Evolutionary conservation across 805 yeast genomes (phyloP).

Genomic region (Brettanomyces bruxellensis): DNA sequence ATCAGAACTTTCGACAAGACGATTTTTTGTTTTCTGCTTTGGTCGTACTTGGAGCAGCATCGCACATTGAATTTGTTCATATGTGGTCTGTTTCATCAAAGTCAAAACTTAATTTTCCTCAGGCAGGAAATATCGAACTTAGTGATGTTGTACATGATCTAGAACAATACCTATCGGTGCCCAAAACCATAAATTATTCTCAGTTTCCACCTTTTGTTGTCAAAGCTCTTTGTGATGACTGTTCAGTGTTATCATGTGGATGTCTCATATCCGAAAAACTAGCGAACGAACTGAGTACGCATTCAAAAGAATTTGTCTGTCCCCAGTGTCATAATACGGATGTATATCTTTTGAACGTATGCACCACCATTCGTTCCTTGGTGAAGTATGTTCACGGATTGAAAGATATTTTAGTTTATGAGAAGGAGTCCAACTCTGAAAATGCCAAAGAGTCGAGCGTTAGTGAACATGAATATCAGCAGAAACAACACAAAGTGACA

Average conservation of each 20-base stretch:
- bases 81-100: background rate
- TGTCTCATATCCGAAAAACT: conserved; percentile 29
- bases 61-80: too few relatives aligned
- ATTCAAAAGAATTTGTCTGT: conserved; percentile 20
- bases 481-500: conserved; percentile 11
- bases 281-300: conserved; percentile 14
- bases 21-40: background rate
- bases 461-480: too few relatives aligned
- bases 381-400: conserved; percentile 6
- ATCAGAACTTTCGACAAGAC: background rate
- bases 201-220: conserved; percentile 14
- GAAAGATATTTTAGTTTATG: conserved; percentile 7
- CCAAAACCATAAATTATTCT: conserved; percentile 16
- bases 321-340: conserved; percentile 26
- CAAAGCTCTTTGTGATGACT: conserved; percentile 17
- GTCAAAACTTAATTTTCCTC: background rate
- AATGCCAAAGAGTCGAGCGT: background rate
- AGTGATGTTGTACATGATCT: conserved; percentile 5
- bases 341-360: conserved; percentile 21
- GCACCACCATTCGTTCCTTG: conserved; percentile 26
- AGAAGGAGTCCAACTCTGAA: background rate
- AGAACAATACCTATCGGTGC: conserved; percentile 12
- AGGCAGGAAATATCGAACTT: background rate
- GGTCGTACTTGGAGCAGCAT: background rate
- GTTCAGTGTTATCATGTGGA: conserved; percentile 30